Base-by-base conservation (phyloP, 495 filamentous ascomycete genomes). In the Penicillium paradoxum region DNA sequence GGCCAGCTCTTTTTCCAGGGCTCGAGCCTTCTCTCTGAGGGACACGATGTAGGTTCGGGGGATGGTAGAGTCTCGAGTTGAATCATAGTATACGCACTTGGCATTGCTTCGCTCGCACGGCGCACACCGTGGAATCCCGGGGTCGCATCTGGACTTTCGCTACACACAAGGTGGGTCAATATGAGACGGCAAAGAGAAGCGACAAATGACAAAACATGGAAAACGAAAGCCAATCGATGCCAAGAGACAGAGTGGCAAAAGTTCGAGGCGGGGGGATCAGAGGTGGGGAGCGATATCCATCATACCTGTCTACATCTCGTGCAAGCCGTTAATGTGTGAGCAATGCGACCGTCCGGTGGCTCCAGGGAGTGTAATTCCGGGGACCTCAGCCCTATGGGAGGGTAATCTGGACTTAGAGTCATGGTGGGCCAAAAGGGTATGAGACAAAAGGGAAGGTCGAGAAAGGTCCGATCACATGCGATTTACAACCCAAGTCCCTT, bases 141-240 rank as follows among this genome's bases (percentile, higher is more conserved):
- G 86, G 68, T 96, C 92, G 70, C 92, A 97, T 76, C 88, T 81
- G 19, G 91, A 95, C 77, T 97, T 97, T 43, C 91, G 83, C 91
- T 95, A 61, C 33, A 50, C 21, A 40, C 10, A 45, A 17, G 29
- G 45, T 41, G 46, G 37, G 24, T 34, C 32, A 37, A 41, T 33
- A 2, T 7, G 41, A 45, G 36, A 41, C 19, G 19, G 29, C n/a
- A 13, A 27, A 27, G 1, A n/a, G 21, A n/a, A 4, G 4, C 25
- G 24, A 15, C 32, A n/a, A 41, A 22, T 7, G n/a, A 8, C 19
- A 46, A 36, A 11, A 11, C 36, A 36, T 22, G 1, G n/a, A n/a
- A n/a, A n/a, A n/a, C n/a, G n/a, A n/a, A n/a, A n/a, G n/a, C n/a
- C 24, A 27, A 27, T 27, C 24, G n/a, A 19, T 9, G 27, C 48